These are phyloP conservation scores for Colletotrichum cordylinicola DNA, from an alignment of 2,329 filamentous ascomycete species.

Conservation along the genomic window DNA sequence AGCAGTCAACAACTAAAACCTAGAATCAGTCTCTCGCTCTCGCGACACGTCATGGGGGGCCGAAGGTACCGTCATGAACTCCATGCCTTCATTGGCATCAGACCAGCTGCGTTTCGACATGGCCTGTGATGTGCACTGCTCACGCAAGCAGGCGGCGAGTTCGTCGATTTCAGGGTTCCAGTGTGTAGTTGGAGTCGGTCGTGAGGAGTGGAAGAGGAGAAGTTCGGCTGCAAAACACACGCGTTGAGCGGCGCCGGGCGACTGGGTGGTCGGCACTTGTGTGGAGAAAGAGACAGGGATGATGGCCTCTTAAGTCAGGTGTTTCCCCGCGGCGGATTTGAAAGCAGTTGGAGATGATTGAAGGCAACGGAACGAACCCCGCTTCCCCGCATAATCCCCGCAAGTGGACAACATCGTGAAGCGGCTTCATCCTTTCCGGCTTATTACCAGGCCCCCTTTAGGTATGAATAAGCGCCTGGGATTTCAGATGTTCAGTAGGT, in stretches of 20 bases:
- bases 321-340: neutral
- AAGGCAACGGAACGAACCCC: neutral
- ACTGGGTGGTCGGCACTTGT: conserved; percentile 1
- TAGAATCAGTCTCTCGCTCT: neutral
- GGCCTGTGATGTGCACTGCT: neutral
- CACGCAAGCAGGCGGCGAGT: neutral
- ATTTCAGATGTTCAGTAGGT: neutral
- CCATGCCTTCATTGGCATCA: conserved; percentile 18
- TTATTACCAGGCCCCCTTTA: neutral
- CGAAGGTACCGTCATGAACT: neutral
- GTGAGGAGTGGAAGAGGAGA: conserved; percentile 12
- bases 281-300: conserved; percentile 3
- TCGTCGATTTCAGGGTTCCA: neutral
- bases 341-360: conserved; percentile 7
- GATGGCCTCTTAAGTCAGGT: neutral
- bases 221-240: neutral
- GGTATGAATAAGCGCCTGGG: neutral
- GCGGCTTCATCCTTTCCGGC: neutral
- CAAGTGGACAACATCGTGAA: neutral
- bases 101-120: conserved; percentile 25
- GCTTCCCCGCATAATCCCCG: neutral
- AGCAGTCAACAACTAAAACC: conserved; percentile 12
- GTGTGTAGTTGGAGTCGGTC: neutral
- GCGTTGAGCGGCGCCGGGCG: neutral
- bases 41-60: neutral